Evolutionary conservation across 768 basidiomycete species (phyloP), one percentile per base, ranked within the genome.

Genomic region (Pleurotus tuoliensis): DNA sequence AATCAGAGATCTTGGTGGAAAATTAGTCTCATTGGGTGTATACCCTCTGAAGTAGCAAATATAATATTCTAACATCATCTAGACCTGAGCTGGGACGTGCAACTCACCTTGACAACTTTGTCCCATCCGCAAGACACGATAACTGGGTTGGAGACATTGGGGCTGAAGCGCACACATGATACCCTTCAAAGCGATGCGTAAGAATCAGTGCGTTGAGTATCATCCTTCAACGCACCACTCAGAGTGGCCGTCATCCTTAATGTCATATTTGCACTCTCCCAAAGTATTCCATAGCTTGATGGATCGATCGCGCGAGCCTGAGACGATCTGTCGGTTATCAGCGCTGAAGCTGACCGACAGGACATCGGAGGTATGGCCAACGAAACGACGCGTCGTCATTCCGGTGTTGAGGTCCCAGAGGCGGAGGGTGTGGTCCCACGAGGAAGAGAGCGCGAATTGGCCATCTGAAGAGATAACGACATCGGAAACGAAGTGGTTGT

Each of bases 231-330:
- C 75, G 50, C 58, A 81, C 96, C 97, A 99, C 79, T 98, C 97
- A 59, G 86, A 79, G 81, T 99, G 97, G 59, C 96, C 94, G 65
- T 98, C 97, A 64, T 99, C 96, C 77, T 93, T 92, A 75, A 99
- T 99, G 73, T 98, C 92, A 73, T 94, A 98, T 75, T 99, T 99
- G 82, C 97, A 99, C 77, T 99, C 97, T 69, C 97, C 97, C 62
- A 99, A 87, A 59, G 97, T 99, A 81, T 99, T 99, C 97, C 97
- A 99, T 68, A 99, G 91, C 76, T 98, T 99, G 82, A 99, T 99
- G 40, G 91, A 87, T 71, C 81, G 82, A 84, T 99, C 97, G 63
- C 97, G 91, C 60, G 94, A 95, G 55, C 94, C 97, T 52, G 94
- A 97, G 65, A 99, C 97, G 71, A 99, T 99, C 74, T 98, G 97